These are phyloP conservation scores for Brassica cretica DNA, from an alignment of 345 rosid genomes.

Conservation along the genomic window DNA sequence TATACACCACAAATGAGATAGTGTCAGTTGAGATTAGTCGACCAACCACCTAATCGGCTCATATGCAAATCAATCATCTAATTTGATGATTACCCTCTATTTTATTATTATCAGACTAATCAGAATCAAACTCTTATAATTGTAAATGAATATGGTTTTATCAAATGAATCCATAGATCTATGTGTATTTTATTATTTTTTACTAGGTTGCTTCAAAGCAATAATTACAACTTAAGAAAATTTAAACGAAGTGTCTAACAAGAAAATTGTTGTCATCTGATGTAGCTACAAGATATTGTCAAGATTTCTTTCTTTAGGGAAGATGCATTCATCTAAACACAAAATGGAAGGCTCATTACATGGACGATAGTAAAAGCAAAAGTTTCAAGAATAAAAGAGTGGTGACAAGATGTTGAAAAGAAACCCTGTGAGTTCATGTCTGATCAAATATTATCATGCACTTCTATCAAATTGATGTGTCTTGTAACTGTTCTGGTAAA, in stretches of 20 bases:
- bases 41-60: neutral
- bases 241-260: neutral
- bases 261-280: neutral
- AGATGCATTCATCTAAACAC: constrained; percentile 1
- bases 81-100: neutral
- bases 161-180: neutral
- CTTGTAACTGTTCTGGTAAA: constrained; percentile 14
- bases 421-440: neutral
- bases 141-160: neutral
- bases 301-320: neutral
- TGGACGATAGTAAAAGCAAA: neutral
- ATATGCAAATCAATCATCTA: constrained; percentile 6
- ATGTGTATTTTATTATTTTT: neutral
- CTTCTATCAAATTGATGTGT: neutral
- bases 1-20: neutral
- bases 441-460: neutral
- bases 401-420: neutral
- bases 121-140: neutral
- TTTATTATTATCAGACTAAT: neutral
- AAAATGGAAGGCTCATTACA: neutral
- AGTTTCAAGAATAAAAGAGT: neutral
- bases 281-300: neutral
- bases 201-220: neutral
- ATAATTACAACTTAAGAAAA: neutral
- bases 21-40: neutral